phyloP scores from a whole-genome alignment of 1,139 yeast genomes.

The Yamadazyma friedrichii region DNA sequence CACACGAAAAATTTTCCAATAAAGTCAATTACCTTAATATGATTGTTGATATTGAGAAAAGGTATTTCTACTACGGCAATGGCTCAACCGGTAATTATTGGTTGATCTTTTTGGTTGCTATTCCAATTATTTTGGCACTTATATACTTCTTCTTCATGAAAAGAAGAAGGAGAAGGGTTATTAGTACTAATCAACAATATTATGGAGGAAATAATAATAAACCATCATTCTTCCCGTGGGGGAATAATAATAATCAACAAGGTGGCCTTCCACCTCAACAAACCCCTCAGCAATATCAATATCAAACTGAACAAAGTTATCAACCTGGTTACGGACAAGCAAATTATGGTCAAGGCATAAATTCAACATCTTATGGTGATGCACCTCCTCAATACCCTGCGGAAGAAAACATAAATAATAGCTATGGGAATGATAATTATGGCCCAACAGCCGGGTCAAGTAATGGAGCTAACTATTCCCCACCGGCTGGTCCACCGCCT shows the following conservation, averaged over 20 bases:
- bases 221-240: constrained; percentile 3
- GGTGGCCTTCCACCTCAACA: constrained; percentile 10
- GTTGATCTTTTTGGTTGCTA: constrained; percentile 6
- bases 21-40: background rate
- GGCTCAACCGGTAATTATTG: constrained; percentile 2
- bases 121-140: constrained; percentile 6
- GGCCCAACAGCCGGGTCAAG: constrained; percentile 1
- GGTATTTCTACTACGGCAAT: constrained; percentile 6
- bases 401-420: constrained; percentile 1
- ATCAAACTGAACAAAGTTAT: constrained; percentile 5
- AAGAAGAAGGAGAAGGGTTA: constrained; percentile 5
- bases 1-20: background rate
- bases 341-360: constrained; percentile 4
- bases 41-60: constrained; percentile 7
- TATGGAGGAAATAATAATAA: constrained; percentile 1
- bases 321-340: constrained; percentile 5
- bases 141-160: constrained; percentile 1
- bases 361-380: constrained; percentile 13
- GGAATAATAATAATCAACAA: constrained; percentile 1
- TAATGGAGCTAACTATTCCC: constrained; percentile 1
- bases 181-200: constrained; percentile 4
- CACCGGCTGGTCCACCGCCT: constrained; percentile 18
- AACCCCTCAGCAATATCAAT: constrained; percentile 6
- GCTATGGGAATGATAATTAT: constrained; percentile 3
- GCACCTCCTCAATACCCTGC: constrained; percentile 17